Evolutionary conservation across 2,329 filamentous ascomycete species (phyloP).

Genomic region (Colletotrichum lindemuthianum): DNA sequence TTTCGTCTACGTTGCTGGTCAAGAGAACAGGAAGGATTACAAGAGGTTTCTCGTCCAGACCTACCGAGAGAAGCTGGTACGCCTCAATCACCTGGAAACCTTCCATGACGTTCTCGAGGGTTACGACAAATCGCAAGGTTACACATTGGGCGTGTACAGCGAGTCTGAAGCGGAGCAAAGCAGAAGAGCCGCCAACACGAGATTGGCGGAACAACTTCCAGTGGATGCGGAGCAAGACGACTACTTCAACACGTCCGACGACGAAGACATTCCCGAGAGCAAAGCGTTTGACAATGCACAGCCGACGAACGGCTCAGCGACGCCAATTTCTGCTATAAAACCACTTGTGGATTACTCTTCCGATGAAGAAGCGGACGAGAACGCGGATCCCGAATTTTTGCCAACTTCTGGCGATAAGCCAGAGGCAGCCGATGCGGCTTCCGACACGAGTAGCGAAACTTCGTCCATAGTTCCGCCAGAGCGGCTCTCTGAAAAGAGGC

Average conservation of each 20-base stretch:
- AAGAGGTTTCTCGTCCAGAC: constrained; percentile 86
- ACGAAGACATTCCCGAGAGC: constrained; percentile 53
- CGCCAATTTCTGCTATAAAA: constrained; percentile 68
- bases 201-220: constrained; percentile 75
- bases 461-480: constrained; percentile 69
- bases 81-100: constrained; percentile 84
- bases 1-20: constrained; percentile 84
- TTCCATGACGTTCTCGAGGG: constrained; percentile 80
- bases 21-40: constrained; percentile 82
- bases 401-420: constrained; percentile 38
- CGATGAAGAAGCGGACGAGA: constrained; percentile 77
- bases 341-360: constrained; percentile 92
- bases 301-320: constrained; percentile 65
- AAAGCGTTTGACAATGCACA: constrained; percentile 45
- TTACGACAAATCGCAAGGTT: constrained; percentile 83
- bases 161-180: constrained; percentile 73
- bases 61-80: constrained; percentile 79
- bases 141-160: constrained; percentile 76
- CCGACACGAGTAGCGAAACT: constrained; percentile 34
- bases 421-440: constrained; percentile 36
- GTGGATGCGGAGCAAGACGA: constrained; percentile 88
- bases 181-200: constrained; percentile 55
- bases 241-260: constrained; percentile 90
- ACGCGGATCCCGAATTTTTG: constrained; percentile 65
- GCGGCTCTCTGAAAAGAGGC: constrained; percentile 85